Percentiles rank a stretch among this genome's conserved stretches.
Conservation (phyloP, 176 grass and related monocot genomes). For the Lolium rigidum region DNA sequence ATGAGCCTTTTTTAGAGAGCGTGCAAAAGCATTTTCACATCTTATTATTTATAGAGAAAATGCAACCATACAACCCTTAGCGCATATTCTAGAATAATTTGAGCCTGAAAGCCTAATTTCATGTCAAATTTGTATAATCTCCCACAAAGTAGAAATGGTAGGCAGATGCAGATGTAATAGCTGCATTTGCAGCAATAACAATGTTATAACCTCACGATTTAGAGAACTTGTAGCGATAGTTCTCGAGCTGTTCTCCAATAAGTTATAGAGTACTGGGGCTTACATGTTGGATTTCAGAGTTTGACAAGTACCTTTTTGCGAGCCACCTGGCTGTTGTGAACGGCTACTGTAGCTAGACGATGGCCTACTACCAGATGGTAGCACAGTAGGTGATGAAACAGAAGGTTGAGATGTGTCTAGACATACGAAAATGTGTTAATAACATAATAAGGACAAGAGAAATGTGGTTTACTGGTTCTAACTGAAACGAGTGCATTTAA, state of each 20-base stretch:
- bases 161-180: neutral
- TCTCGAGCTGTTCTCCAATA: constrained; percentile 15
- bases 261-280: neutral
- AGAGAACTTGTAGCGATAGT: neutral
- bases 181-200: neutral
- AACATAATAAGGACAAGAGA: constrained; percentile 5
- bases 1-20: neutral
- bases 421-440: constrained; percentile 37
- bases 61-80: neutral
- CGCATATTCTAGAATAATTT: neutral
- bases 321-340: constrained; percentile 52
- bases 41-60: neutral
- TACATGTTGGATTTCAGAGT: constrained; percentile 14
- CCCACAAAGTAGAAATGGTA: constrained; percentile 13
- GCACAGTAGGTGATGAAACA: constrained; percentile 42
- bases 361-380: constrained; percentile 51
- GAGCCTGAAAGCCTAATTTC: constrained; percentile 8
- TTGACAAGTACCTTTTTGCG: constrained; percentile 62
- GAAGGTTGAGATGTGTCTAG: constrained; percentile 54
- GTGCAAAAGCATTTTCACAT: constrained; percentile 6
- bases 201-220: neutral
- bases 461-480: constrained; percentile 16
- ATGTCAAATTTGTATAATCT: constrained; percentile 17
- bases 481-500: neutral
- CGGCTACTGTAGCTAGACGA: constrained; percentile 70